Evolutionary conservation across 2,329 filamentous ascomycete genomes (phyloP), one percentile per base, ranked within the genome.

Genomic region (Colletotrichum ledebouriae): DNA sequence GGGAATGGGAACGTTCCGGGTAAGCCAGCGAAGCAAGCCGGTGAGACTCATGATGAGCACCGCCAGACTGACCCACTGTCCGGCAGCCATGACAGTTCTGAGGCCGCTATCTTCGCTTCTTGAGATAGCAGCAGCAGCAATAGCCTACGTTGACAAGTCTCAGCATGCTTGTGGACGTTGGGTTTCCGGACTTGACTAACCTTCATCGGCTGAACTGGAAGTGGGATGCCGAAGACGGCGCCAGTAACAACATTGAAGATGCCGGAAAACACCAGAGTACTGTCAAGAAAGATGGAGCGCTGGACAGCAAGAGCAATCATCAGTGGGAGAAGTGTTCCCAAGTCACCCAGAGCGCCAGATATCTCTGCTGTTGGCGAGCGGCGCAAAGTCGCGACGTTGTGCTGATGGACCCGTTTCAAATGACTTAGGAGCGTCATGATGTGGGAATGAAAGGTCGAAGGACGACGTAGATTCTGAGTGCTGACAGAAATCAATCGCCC

Each of bases 171-270:
- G 29, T 6, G 17, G n/a, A 12, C n/a, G 0, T 29, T 10, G 33
- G 3, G 7, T 22, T n/a, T 34, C 13, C 25, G 15, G n/a, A 41
- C 6, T 15, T 22, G 44, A 11, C 22, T 42, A 66, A 87, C 86
- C 82, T 90, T 90, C 88, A 90, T 90, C n/a, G 94, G 94, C 81
- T 98, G 94, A 0, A 98, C 94, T 0, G 94, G 94, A 3, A 98
- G 81, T 2, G 95, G 95, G 46, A 98, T 91, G 6, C 95, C 95
- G 75, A 98, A 98, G 37, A 90, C 80, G 2, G 90, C 76, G 17
- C 95, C 96, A 0, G 94, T 97, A 12, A 92, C 75, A 63, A 98
- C 88, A 75, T 98, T 98, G 78, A 92, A 95, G 10, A 94, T 75
- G 1, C 96, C 96, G 0, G 94, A 94, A 77, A 97, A 96, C 6